These are phyloP conservation scores for Allium cepa DNA, from an alignment of 106 monocot species.

Conservation along the genomic window DNA sequence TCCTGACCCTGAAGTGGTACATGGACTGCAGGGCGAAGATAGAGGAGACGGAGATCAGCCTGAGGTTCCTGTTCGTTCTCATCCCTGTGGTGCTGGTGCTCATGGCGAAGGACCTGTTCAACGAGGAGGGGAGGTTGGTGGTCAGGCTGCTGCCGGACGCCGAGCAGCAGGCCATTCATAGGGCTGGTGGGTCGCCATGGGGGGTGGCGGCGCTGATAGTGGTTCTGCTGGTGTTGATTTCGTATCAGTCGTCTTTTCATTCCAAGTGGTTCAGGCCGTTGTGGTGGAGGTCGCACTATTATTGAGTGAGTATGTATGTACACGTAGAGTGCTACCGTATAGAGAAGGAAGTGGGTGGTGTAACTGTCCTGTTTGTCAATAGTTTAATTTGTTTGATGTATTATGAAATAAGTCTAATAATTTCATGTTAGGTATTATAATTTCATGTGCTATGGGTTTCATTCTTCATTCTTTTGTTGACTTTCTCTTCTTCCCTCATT, in stretches of 20 bases:
- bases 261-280: constrained; percentile 31
- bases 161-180: constrained; percentile 31
- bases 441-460: too few species aligned
- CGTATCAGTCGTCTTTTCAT: constrained; percentile 29
- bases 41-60: constrained; percentile 27
- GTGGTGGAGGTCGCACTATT: constrained; percentile 9
- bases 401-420: too few species aligned
- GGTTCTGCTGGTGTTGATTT: constrained; percentile 49
- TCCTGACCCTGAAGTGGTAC: constrained; percentile 51
- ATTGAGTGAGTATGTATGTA: neutral
- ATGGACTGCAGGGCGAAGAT: constrained; percentile 32
- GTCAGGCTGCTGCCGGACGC: constrained; percentile 22
- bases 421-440: too few species aligned
- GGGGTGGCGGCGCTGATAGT: constrained; percentile 47
- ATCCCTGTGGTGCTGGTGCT: constrained; percentile 35
- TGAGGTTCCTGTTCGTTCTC: constrained; percentile 33
- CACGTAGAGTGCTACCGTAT: too few species aligned
- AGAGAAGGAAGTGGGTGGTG: too few species aligned
- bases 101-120: constrained; percentile 10
- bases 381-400: too few species aligned
- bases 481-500: too few species aligned
- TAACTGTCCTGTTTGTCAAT: too few species aligned
- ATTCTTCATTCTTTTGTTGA: too few species aligned
- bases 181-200: constrained; percentile 67
- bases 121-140: constrained; percentile 20